Percentiles rank a stretch among this genome's conserved stretches.
These are phyloP conservation scores for Chlamydomonas asymmetrica DNA, from an alignment of 139 green algal genomes.

Conservation along the genomic window DNA sequence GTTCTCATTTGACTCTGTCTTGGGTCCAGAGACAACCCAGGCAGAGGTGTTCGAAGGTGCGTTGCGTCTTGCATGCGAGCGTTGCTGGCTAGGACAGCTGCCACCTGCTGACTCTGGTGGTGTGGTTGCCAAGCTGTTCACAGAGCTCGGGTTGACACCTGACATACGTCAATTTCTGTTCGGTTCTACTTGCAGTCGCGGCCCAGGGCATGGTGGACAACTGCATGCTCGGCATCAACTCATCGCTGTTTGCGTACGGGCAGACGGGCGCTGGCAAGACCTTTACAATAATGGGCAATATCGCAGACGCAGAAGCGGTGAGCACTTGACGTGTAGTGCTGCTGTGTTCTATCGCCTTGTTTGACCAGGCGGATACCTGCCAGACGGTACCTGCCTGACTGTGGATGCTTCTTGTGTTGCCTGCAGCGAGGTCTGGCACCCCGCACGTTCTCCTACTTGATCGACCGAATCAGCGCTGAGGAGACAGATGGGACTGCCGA, in stretches of 20 bases:
- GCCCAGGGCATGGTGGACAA: constrained; percentile 72
- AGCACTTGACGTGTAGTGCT: not conserved
- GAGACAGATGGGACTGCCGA: constrained; percentile 40
- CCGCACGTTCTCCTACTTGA: constrained; percentile 85
- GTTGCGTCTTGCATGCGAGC: not conserved
- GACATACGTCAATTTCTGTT: not conserved
- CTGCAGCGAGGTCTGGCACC: constrained; percentile 75
- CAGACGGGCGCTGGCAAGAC: constrained; percentile 82
- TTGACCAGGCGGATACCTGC: not conserved
- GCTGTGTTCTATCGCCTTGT: not conserved
- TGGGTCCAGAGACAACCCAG: constrained; percentile 45
- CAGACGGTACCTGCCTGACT: not conserved
- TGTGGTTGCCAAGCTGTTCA: too few species aligned
- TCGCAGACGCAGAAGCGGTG: constrained; percentile 14
- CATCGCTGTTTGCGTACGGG: constrained; percentile 78
- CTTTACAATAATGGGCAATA: constrained; percentile 70
- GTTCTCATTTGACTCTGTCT: constrained; percentile 66
- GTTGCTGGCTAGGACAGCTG: not conserved
- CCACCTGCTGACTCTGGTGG: not conserved
- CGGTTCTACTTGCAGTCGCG: constrained; percentile 46
- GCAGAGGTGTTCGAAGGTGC: constrained; percentile 62
- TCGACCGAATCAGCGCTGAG: constrained; percentile 63
- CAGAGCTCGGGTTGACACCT: not conserved
- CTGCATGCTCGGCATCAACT: constrained; percentile 78
- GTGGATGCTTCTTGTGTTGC: not conserved